A percentile compares a stretch with the other conserved stretches of the same genome.
These are phyloP conservation scores for Darksidea phi DNA, from an alignment of 495 filamentous ascomycete species.

Conservation along the genomic window DNA sequence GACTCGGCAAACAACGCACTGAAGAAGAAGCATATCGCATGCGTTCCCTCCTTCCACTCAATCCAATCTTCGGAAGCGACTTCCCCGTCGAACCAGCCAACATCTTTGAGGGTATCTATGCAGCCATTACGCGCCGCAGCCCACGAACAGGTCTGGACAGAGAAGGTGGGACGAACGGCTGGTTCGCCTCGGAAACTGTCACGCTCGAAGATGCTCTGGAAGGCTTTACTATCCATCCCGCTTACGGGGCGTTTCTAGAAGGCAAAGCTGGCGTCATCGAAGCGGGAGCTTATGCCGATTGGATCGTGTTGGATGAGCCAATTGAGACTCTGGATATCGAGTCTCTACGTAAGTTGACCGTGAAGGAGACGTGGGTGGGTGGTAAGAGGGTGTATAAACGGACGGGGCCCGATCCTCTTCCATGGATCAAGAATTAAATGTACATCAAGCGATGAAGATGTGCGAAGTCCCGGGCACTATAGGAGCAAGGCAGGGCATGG, in stretches of 20 bases:
- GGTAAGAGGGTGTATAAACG: slow-evolving; percentile 47
- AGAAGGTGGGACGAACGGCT: slow-evolving; percentile 49
- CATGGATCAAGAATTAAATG: neutral
- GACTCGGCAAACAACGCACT: slow-evolving; percentile 54
- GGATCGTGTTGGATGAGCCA: slow-evolving; percentile 58
- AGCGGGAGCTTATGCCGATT: slow-evolving; percentile 58
- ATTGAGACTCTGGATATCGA: slow-evolving; percentile 47
- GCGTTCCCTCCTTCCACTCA: slow-evolving; percentile 49
- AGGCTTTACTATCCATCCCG: slow-evolving; percentile 57
- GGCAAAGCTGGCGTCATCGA: slow-evolving; percentile 53
- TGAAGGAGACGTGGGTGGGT: slow-evolving; percentile 64
- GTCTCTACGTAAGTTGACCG: slow-evolving; percentile 49
- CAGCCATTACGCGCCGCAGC: slow-evolving; percentile 55
- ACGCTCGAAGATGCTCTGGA: slow-evolving; percentile 53
- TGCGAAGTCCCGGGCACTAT: neutral
- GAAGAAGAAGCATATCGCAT: slow-evolving; percentile 57
- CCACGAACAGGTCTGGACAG: slow-evolving; percentile 52
- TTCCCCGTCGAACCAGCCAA: slow-evolving; percentile 66
- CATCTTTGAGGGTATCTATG: slow-evolving; percentile 61
- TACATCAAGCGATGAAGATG: neutral
- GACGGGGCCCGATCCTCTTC: slow-evolving; percentile 14
- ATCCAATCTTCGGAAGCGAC: slow-evolving; percentile 58
- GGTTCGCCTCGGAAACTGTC: slow-evolving; percentile 55
- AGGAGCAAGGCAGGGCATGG: neutral
- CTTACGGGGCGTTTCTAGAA: slow-evolving; percentile 50